These are phyloP conservation scores for Pisolithus thermaeus DNA, from an alignment of 1,284 basidiomycete genomes.

Conservation along the genomic window DNA sequence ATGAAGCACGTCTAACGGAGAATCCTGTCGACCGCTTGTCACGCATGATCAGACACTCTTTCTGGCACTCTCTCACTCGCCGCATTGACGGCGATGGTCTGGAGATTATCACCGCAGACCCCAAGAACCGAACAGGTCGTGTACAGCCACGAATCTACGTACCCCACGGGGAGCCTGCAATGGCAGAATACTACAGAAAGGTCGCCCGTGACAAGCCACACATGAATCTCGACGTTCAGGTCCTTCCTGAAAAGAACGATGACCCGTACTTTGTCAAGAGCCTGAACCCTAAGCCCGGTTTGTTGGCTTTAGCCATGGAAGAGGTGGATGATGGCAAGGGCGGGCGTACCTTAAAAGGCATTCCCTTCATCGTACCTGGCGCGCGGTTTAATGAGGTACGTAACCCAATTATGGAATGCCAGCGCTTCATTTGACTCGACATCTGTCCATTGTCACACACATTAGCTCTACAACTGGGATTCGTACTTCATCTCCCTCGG, in stretches of 20 bases:
- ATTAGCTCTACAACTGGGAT: slow-evolving; percentile 85
- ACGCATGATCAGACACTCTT: slow-evolving; percentile 97
- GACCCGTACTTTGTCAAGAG: slow-evolving; percentile 89
- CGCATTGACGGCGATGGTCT: slow-evolving; percentile 96
- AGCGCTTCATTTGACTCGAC: slow-evolving; percentile 4
- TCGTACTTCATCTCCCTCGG: slow-evolving; percentile 94
- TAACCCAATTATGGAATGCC: slow-evolving; percentile 9
- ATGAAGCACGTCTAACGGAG: slow-evolving; percentile 92
- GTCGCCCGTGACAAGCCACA: slow-evolving; percentile 83
- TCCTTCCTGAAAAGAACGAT: slow-evolving; percentile 80
- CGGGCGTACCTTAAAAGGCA: slow-evolving; percentile 80
- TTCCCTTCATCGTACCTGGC: slow-evolving; percentile 96
- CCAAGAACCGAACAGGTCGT: slow-evolving; percentile 88
- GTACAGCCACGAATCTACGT: slow-evolving; percentile 92
- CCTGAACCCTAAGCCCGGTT: slow-evolving; percentile 89
- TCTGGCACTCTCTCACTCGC: slow-evolving; percentile 96
- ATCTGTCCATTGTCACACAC: slow-evolving; percentile 3
- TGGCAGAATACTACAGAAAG: slow-evolving; percentile 89
- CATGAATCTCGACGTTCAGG: slow-evolving; percentile 86
- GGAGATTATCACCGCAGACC: slow-evolving; percentile 94
- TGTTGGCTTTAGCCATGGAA: slow-evolving; percentile 94
- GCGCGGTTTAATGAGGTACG: slow-evolving; percentile 95
- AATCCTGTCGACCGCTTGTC: slow-evolving; percentile 96
- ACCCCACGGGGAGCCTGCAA: slow-evolving; percentile 85
- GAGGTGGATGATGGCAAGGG: slow-evolving; percentile 78